Base-by-base conservation (phyloP, 2,329 filamentous ascomycete genomes). In the Aureobasidium sp. region DNA sequence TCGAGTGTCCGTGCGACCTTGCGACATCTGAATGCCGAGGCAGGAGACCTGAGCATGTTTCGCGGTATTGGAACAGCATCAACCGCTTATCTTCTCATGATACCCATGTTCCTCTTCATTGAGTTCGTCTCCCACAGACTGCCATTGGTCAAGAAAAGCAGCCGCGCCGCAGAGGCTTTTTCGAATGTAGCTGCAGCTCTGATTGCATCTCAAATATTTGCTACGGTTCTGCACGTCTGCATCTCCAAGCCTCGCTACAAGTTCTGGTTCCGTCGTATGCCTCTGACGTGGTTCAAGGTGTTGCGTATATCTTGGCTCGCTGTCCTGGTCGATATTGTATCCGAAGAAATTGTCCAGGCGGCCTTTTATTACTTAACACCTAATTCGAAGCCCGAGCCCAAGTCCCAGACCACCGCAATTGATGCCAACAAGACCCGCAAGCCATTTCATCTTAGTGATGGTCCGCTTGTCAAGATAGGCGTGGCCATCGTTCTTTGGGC, bases 181-280 rank as follows among this genome's bases (percentile, higher is more conserved):
- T 9, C 34, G 5, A 15, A 39, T 9, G 9, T 41, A 27, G 20
- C 50, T 17, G 20, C 17, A 9, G 15, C 17, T 3, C 32, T 62
- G 17, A 41, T 62, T 8, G 52, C 51, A 6, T 32, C 29, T 20
- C 55, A 61, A 39, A 42, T 46, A 20, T 12, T 8, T 7, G 51
- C 62, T 2, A 53, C 53, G 1, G 34, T 55, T 17, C 32, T 62
- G 23, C 64, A 65, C 51, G 58, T 65, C 27, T 47, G 46, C 55
- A 62, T 65, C 36, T 62, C 64, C 12, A 61, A 63, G 29, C 64
- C 58, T 5, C 55, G 51, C 9, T 36, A 53, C 52, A 63, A 63
- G 5, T 51, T 64, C 41, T 65, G 64, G 64, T 65, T 59, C 47
- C 64, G 64, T 20, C 64, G 64, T 37, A 44, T 65, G 42, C 62